A percentile compares a stretch with the other conserved stretches of the same genome.
Conservation (phyloP, 164 flowering plant species). For the Kalanchoe fedtschenkoi region DNA sequence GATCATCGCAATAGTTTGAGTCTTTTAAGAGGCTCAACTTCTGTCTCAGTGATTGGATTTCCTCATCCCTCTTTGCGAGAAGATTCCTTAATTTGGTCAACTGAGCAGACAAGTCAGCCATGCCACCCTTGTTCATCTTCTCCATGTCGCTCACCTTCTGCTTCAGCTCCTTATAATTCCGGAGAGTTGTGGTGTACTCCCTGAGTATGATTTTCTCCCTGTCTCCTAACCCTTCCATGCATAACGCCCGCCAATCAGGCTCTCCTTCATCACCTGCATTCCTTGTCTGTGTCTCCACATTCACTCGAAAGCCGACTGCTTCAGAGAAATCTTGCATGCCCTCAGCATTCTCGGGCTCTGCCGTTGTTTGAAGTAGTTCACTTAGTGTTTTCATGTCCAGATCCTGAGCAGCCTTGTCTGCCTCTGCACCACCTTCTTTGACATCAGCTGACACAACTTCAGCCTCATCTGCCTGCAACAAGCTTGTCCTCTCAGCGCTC, state of each 20-base stretch:
- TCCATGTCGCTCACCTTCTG: constrained; percentile 37
- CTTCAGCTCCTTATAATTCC: constrained; percentile 47
- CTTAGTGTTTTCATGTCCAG: background rate
- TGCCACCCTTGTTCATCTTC: constrained; percentile 21
- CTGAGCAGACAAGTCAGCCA: constrained; percentile 26
- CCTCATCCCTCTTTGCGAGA: constrained; percentile 41
- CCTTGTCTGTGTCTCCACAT: constrained; percentile 3
- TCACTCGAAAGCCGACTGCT: background rate
- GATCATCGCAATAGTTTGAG: constrained; percentile 9
- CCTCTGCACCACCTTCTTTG: background rate
- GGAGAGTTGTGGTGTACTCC: constrained; percentile 44
- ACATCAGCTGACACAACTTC: background rate
- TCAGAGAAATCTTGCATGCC: background rate
- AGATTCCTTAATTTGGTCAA: constrained; percentile 13
- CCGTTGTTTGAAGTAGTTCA: background rate
- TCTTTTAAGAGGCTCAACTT: constrained; percentile 24
- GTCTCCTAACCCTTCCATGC: constrained; percentile 32
- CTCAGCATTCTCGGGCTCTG: background rate
- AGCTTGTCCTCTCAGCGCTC: background rate
- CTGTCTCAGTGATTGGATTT: constrained; percentile 32
- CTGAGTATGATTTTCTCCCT: constrained; percentile 29
- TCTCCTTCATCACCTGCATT: constrained; percentile 17
- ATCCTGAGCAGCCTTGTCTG: background rate
- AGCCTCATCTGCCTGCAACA: background rate
- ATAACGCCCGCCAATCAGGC: constrained; percentile 50